phyloP scores from a whole-genome alignment of 176 grass and related monocot species.

The Chrysopogon serrulatus region DNA sequence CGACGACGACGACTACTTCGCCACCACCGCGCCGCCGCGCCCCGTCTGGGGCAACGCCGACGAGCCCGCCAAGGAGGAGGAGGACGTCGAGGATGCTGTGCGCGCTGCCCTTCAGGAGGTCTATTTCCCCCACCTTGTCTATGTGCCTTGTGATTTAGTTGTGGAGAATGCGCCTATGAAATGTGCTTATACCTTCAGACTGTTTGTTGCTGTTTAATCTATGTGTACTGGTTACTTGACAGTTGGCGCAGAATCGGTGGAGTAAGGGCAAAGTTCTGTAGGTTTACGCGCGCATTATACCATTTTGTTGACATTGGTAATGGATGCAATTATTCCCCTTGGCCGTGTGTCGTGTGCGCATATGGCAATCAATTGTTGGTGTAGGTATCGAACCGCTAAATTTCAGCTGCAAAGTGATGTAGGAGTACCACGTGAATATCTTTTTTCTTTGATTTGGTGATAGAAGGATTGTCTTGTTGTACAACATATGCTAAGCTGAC shows the following conservation, averaged over 20 bases:
- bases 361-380: background rate
- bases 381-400: background rate
- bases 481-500: background rate
- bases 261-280: background rate
- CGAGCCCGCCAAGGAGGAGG: conserved; percentile 17
- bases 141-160: background rate
- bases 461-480: background rate
- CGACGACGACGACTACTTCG: conserved; percentile 93
- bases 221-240: background rate
- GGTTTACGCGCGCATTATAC: background rate
- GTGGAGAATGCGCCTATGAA: background rate
- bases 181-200: background rate
- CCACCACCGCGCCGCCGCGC: conserved; percentile 75
- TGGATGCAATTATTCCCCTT: background rate
- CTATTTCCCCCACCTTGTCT: background rate
- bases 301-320: background rate
- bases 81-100: conserved; percentile 25
- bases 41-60: conserved; percentile 41
- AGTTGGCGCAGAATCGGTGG: background rate
- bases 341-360: background rate
- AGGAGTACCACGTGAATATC: background rate
- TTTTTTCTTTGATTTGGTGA: background rate
- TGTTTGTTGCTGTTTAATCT: background rate
- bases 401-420: background rate
- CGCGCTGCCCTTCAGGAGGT: conserved; percentile 62